Conservation (phyloP, 2,329 filamentous ascomycete species). For the Colletotrichum tropicale region DNA sequence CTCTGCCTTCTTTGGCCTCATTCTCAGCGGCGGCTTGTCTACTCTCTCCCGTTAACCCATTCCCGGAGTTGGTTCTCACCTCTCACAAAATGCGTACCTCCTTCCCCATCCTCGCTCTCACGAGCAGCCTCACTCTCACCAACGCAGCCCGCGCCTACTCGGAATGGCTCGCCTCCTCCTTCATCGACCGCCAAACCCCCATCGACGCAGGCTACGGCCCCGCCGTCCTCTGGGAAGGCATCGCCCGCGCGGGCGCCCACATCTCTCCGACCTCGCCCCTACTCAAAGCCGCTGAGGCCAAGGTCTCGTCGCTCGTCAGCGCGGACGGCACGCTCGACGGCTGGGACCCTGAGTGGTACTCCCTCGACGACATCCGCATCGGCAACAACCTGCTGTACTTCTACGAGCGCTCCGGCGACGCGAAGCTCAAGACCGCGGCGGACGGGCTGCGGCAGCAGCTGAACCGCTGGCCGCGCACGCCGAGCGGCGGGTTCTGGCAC, state of each 20-base stretch:
- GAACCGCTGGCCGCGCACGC: slow-evolving; percentile 52
- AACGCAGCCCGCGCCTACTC: not conserved
- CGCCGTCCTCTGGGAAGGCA: slow-evolving; percentile 10
- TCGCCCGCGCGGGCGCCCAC: slow-evolving; percentile 1
- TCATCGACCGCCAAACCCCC: not conserved
- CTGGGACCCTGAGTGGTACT: slow-evolving; percentile 54
- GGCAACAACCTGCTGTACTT: slow-evolving; percentile 57
- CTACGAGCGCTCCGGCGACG: slow-evolving; percentile 47
- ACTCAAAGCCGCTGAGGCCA: not conserved
- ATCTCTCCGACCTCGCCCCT: not conserved
- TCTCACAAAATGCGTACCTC: not conserved
- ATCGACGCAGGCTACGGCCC: slow-evolving; percentile 4
- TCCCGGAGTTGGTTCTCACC: not conserved
- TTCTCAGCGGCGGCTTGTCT: not conserved
- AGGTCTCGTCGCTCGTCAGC: slow-evolving; percentile 8
- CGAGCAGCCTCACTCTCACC: not conserved
- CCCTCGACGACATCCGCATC: slow-evolving; percentile 57
- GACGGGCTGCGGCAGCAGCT: slow-evolving; percentile 49
- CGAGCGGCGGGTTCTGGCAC: slow-evolving; percentile 61
- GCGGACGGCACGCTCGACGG: slow-evolving; percentile 47
- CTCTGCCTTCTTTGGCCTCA: not conserved
- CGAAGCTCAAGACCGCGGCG: slow-evolving; percentile 54
- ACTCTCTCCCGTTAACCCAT: not conserved
- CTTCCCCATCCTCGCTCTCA: not conserved
- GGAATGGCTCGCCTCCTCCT: slow-evolving; percentile 10